Percentiles rank a stretch among this genome's conserved stretches.
Conservation (phyloP, 345 rosid genomes). For the Aethionema arabicum region DNA sequence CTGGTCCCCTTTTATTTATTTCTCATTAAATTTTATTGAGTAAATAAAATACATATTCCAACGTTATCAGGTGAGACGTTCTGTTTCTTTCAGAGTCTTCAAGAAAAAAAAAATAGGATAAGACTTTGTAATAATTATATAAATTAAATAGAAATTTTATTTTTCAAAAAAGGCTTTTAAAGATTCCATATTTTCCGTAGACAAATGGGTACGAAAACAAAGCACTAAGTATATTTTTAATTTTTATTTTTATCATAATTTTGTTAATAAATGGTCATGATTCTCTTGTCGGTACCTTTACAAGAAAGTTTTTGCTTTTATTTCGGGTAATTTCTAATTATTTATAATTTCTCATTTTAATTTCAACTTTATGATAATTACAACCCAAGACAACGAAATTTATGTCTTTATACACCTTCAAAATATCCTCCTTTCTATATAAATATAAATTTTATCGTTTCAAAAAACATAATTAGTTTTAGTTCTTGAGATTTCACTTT, state of each 20-base stretch:
- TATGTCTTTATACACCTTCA: conserved; percentile 13
- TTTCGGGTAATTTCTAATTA: conserved; percentile 29
- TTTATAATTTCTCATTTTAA: conserved; percentile 28
- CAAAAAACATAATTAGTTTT: no score
- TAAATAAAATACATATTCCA: conserved; percentile 27
- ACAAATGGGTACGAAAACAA: conserved; percentile 34
- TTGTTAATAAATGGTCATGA: conserved; percentile 31
- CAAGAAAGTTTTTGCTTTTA: conserved; percentile 25
- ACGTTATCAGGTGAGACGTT: conserved; percentile 24
- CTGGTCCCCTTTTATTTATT: conserved; percentile 30
- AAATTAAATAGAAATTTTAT: background rate
- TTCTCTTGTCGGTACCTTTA: conserved; percentile 37
- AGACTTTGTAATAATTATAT: background rate
- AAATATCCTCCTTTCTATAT: no score
- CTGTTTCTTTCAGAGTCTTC: background rate
- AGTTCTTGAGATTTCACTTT: no score
- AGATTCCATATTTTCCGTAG: conserved; percentile 31
- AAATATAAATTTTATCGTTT: no score
- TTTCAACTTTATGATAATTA: conserved; percentile 26
- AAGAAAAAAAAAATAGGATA: background rate
- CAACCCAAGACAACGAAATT: conserved; percentile 2
- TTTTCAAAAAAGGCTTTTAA: background rate
- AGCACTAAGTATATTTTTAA: conserved; percentile 27
- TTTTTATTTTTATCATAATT: conserved; percentile 28
- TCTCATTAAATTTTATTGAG: conserved; percentile 11